Conservation (phyloP, 345 rosid species). For the Aethionema arabicum region DNA sequence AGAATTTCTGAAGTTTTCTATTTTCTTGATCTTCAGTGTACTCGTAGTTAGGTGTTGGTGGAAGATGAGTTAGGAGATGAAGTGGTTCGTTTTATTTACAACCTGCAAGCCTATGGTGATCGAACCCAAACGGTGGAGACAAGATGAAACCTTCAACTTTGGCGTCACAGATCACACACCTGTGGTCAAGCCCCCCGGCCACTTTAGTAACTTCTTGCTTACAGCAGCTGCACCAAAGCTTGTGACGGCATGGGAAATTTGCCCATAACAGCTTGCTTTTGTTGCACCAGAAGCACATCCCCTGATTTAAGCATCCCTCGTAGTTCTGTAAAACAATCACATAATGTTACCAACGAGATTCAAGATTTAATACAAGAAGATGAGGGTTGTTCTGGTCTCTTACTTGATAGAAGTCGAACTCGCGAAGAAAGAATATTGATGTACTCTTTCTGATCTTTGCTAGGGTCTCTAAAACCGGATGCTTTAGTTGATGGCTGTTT, state of each 20-base stretch:
- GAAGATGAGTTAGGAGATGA: no score
- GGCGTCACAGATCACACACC: constrained; percentile 70
- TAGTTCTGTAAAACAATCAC: constrained; percentile 44
- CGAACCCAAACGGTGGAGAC: constrained; percentile 28
- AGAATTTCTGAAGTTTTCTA: background rate
- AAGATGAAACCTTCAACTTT: constrained; percentile 48
- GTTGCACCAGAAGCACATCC: constrained; percentile 69
- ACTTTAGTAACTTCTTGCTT: constrained; percentile 39
- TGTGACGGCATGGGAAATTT: constrained; percentile 70
- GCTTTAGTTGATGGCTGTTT: constrained; percentile 26
- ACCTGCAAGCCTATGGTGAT: constrained; percentile 20
- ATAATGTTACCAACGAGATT: background rate
- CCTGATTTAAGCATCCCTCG: constrained; percentile 36
- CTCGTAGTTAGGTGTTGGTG: no score
- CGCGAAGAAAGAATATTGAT: constrained; percentile 63
- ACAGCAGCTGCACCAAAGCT: constrained; percentile 72
- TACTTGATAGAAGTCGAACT: constrained; percentile 66
- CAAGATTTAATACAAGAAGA: background rate
- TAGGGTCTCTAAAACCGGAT: constrained; percentile 57
- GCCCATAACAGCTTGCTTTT: constrained; percentile 49
- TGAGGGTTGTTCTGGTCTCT: constrained; percentile 31
- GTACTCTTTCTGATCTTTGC: constrained; percentile 45
- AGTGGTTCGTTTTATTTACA: no score
- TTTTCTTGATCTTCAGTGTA: no score
- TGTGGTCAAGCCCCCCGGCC: constrained; percentile 42